Conservation (phyloP, 2,329 filamentous ascomycete species). For the Trichoderma hamatum region DNA sequence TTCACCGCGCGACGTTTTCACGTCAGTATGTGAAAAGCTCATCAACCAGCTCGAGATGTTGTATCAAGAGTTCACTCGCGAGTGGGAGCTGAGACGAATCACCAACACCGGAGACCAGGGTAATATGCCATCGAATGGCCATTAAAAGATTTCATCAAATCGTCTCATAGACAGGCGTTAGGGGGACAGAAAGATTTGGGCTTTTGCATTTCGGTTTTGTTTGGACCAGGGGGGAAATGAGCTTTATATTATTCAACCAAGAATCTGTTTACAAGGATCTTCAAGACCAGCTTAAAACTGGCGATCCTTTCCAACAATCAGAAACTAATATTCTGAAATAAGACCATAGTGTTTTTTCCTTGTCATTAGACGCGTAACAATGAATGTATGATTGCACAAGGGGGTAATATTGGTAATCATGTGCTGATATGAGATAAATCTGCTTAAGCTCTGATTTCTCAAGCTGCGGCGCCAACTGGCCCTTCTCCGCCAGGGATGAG, state of each 20-base stretch:
- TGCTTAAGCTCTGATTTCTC: not conserved
- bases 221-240: constrained; percentile 10
- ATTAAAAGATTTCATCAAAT: constrained; percentile 30
- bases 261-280: constrained; percentile 4
- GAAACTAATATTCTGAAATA: constrained; percentile 1
- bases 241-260: constrained; percentile 3
- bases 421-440: constrained; percentile 17
- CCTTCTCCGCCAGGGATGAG: constrained; percentile 79
- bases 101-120: constrained; percentile 66
- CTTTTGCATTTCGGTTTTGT: constrained; percentile 25
- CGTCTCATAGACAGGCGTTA: constrained; percentile 33
- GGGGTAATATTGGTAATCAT: not conserved
- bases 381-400: not conserved
- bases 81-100: constrained; percentile 88
- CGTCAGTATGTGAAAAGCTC: constrained; percentile 78
- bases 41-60: constrained; percentile 80
- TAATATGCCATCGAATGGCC: constrained; percentile 45
- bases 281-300: not conserved
- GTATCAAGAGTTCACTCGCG: constrained; percentile 86
- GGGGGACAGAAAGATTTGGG: constrained; percentile 23
- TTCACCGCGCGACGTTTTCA: constrained; percentile 84
- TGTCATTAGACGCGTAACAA: not conserved
- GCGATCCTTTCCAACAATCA: not conserved
- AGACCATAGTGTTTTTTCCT: not conserved
- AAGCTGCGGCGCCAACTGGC: constrained; percentile 48